Base-by-base conservation (phyloP, 306 rosid genomes). In the Hylodesmum podocarpum region DNA sequence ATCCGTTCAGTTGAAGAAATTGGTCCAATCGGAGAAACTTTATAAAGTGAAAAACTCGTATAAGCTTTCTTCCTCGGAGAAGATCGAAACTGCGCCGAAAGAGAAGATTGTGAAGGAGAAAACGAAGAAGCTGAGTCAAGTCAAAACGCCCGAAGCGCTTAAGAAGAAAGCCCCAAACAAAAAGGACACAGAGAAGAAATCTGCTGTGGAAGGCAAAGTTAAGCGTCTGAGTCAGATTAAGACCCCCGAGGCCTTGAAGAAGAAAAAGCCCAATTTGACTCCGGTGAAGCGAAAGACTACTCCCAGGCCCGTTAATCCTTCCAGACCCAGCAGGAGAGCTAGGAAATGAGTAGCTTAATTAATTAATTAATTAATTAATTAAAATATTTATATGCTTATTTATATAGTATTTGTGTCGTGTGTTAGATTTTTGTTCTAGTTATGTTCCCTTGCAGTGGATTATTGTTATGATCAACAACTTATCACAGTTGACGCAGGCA, bases 161-260 rank as follows among this genome's bases (percentile, higher is more conserved):
- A 69, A 69, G 58, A 55, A 66, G 13, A 59, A 73, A 15, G 29
- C n/a, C 15, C 12, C 1, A 4, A 44, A 4, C 10, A 44, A n/a
- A 24, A 64, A 66, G 66, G 75, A 80, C 66, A 7, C 2, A 15
- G 24, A n/a, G 39, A 64, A 66, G 66, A 81, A 80, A 73, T n/a
- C 2, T 31, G 24, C 61, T 22, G 59, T 9, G 44, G 53, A 21
- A 3, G 64, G 37, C 16, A 81, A 61, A 61, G 34, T 75, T 61
- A 76, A 81, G 73, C 43, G 66, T 31, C 66, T 81, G 58, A 75
- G 73, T 39, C 69, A 69, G 46, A 63, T 81, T 28, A 81, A 69
- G 62, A 81, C 85, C 5, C 85, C 85, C 14, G 81, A 81, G 28
- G 78, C 69, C n/a, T 47, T 68, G 81, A 75, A 68, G 80, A 70